Conservation (phyloP, 345 rosid species). For the Acer saccharum region DNA sequence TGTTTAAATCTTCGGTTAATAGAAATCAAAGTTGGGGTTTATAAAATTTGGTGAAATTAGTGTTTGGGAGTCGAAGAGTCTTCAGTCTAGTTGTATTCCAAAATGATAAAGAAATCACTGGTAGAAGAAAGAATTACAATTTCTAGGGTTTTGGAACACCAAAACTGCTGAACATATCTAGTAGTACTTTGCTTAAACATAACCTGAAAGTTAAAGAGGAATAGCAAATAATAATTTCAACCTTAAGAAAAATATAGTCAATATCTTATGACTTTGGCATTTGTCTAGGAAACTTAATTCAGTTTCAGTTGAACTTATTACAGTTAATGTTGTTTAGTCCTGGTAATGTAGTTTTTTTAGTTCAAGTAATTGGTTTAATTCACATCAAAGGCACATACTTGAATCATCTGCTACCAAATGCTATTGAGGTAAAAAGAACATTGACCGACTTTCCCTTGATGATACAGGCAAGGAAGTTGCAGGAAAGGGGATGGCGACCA, state of each 20-base stretch:
- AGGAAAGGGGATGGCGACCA: conserved; percentile 99
- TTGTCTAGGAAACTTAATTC: neutral
- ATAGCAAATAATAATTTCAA: neutral
- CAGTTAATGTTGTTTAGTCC: too few relatives aligned
- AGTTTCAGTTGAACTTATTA: neutral
- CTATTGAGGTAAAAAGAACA: neutral
- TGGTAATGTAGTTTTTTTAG: too few relatives aligned
- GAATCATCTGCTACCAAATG: too few relatives aligned
- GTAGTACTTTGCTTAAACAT: neutral
- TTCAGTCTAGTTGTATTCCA: neutral
- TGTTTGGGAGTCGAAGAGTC: neutral
- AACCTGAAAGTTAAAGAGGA: neutral
- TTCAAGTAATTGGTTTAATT: too few relatives aligned
- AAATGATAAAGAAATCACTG: neutral
- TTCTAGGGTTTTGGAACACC: neutral
- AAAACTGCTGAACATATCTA: neutral
- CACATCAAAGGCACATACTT: too few relatives aligned
- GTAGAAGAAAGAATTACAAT: neutral
- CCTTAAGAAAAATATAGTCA: neutral
- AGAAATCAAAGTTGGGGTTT: neutral
- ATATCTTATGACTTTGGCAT: neutral
- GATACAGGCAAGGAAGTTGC: conserved; percentile 88
- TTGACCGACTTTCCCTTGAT: neutral
- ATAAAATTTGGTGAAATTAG: neutral
- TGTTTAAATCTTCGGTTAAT: neutral